A percentile compares a stretch with the other conserved stretches of the same genome.
phyloP scores from a whole-genome alignment of 768 basidiomycete species.

The Termitomyces sp. region DNA sequence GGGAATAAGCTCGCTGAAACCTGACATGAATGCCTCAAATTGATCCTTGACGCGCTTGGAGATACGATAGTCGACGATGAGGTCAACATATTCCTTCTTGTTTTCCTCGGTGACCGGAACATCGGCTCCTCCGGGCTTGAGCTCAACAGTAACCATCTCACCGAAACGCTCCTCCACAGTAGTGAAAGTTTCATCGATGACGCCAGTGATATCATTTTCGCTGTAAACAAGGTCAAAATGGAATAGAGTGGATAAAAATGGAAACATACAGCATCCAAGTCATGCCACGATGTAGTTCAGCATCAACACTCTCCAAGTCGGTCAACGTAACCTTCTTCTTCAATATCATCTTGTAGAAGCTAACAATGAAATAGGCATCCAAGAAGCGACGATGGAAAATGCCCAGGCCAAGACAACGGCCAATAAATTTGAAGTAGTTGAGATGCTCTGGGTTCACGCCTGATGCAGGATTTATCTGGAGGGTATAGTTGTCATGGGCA shows the following conservation, averaged over 20 bases:
- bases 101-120: constrained; percentile 92
- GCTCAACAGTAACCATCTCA: constrained; percentile 95
- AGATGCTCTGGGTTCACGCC: constrained; percentile 98
- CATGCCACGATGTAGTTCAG: constrained; percentile 89
- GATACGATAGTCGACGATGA: constrained; percentile 95
- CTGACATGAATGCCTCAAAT: constrained; percentile 99
- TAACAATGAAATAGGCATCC: constrained; percentile 98
- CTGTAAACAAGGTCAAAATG: constrained; percentile 33
- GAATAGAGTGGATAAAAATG: background rate
- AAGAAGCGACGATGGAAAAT: constrained; percentile 99
- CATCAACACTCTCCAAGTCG: constrained; percentile 96
- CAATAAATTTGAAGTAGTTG: constrained; percentile 99
- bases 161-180: constrained; percentile 98
- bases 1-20: constrained; percentile 98
- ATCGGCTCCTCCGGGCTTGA: constrained; percentile 85
- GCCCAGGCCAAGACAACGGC: constrained; percentile 89
- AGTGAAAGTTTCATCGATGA: constrained; percentile 97
- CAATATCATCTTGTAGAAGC: constrained; percentile 99
- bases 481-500: constrained; percentile 98
- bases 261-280: constrained; percentile 95
- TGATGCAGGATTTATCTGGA: constrained; percentile 98
- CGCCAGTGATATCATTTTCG: constrained; percentile 97
- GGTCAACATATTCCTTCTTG: constrained; percentile 98
- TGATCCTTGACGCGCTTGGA: constrained; percentile 97
- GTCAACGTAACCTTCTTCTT: constrained; percentile 95